Conservation (phyloP, 78 protist genomes). For the Parvularia atlantis region DNA sequence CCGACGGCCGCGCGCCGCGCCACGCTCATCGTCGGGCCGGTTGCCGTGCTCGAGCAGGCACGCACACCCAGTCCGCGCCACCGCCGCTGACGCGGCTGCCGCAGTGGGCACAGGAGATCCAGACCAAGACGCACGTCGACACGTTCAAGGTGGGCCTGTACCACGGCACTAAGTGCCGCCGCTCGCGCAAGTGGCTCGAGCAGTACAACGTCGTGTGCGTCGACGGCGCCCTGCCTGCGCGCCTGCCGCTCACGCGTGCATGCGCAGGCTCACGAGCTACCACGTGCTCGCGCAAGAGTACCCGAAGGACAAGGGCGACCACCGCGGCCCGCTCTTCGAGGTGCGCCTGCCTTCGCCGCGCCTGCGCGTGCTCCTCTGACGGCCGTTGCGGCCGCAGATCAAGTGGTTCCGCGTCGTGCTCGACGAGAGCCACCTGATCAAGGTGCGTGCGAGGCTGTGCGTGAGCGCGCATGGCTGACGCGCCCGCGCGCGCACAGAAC, state of each 20-base stretch:
- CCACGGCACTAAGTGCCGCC: slow-evolving; percentile 1
- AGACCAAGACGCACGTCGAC: not conserved
- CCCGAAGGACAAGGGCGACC: not conserved
- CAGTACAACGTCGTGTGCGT: not conserved
- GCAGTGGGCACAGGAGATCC: slow-evolving; percentile 6
- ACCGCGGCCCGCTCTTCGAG: not conserved
- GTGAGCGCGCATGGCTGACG: too few species aligned
- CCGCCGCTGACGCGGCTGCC: not conserved
- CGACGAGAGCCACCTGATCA: slow-evolving; percentile 17
- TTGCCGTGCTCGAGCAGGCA: not conserved
- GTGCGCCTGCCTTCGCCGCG: not conserved
- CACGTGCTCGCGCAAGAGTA: not conserved
- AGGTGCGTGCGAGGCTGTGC: too few species aligned
- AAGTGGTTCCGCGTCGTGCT: slow-evolving; percentile 11
- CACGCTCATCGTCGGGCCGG: not conserved
- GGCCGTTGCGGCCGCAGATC: not conserved
- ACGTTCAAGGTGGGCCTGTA: not conserved
- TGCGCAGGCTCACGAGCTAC: not conserved
- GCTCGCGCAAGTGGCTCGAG: not conserved
- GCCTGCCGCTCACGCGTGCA: too few species aligned
- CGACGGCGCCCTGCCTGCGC: not conserved
- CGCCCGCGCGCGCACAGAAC: too few species aligned
- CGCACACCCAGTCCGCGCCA: too few species aligned
- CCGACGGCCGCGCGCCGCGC: not conserved
- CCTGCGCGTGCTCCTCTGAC: not conserved